Evolutionary conservation across 2,329 filamentous ascomycete genomes (phyloP), one percentile per base, ranked within the genome.

Genomic region (Epichloe festucae): DNA sequence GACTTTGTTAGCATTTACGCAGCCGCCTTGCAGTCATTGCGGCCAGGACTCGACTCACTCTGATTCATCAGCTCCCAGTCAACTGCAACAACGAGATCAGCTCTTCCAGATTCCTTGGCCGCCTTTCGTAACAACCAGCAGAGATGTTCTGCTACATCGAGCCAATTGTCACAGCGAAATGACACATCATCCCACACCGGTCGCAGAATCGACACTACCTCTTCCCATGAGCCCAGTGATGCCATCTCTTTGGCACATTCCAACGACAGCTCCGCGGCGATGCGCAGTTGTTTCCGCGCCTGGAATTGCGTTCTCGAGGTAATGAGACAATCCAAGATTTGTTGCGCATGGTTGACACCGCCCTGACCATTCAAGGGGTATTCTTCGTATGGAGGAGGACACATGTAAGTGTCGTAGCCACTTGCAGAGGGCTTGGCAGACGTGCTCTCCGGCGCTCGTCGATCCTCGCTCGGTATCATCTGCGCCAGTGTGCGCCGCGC

Each of bases 331-430:
- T 78, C 70, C 23, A 81, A 67, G 35, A 84, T 78, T 23, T 81
- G 61, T 53, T 73, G 68, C 2, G 73, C 67, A 61, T 84, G 80
- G 54, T 82, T 71, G 42, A 79, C 48, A 23, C 48, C 70, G 0
- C 77, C 77, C 5, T 63, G 56, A 4, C 74, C 72, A 19, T 67
- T 62, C 14, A 81, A 56, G 0, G 80, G 78, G 47, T 73, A 73
- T 58, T 84, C 81, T 55, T 81, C 71, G 54, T 81, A 71, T 1
- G 82, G 81, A 40, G 79, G 74, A 12, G 79, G 80, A 51, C 81
- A 84, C 68, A 85, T 74, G 62, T 84, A 85, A 1, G 77, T 80
- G 60, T 85, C 82, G 55, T 84, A 83, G 49, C 75, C 77, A 57
- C 70, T 72, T 10, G 73, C 70, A 7, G 71, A 66, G 6, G 69